These are phyloP conservation scores for Coniferiporia sulphurascens DNA, from an alignment of 1,284 basidiomycete species.

Conservation along the genomic window DNA sequence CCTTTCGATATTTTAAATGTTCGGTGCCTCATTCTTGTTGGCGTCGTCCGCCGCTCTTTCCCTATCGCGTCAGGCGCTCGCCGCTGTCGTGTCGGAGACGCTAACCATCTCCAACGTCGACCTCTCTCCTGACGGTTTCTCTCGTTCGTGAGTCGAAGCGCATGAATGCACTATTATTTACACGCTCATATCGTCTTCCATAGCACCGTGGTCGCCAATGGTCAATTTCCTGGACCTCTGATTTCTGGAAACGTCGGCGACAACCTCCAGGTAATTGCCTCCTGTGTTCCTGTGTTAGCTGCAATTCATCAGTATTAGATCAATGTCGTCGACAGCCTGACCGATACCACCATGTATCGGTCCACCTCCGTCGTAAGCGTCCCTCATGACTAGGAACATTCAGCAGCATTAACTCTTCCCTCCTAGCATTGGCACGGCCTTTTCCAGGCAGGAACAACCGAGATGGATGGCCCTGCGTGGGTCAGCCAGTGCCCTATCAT, in stretches of 20 bases:
- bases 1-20: neutral
- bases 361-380: conserved; percentile 26
- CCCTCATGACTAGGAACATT: neutral
- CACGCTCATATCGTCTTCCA: neutral
- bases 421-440: conserved; percentile 37
- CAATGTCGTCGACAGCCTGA: conserved; percentile 18
- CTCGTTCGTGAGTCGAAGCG: conserved; percentile 27
- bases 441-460: conserved; percentile 30
- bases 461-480: conserved; percentile 32
- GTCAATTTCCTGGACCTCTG: conserved; percentile 21
- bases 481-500: conserved; percentile 51
- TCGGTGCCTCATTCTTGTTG: neutral
- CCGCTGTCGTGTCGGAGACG: conserved; percentile 30
- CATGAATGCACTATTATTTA: neutral
- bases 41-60: neutral
- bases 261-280: conserved; percentile 15
- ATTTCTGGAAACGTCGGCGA: conserved; percentile 22
- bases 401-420: neutral
- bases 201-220: conserved; percentile 21
- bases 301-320: neutral
- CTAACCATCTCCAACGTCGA: conserved; percentile 32
- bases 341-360: conserved; percentile 21
- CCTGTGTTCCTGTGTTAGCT: neutral
- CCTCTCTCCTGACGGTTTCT: conserved; percentile 38
- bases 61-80: conserved; percentile 6